These are phyloP conservation scores for Coelastrella sp. DNA, from an alignment of 139 green algal species.

Conservation along the genomic window DNA sequence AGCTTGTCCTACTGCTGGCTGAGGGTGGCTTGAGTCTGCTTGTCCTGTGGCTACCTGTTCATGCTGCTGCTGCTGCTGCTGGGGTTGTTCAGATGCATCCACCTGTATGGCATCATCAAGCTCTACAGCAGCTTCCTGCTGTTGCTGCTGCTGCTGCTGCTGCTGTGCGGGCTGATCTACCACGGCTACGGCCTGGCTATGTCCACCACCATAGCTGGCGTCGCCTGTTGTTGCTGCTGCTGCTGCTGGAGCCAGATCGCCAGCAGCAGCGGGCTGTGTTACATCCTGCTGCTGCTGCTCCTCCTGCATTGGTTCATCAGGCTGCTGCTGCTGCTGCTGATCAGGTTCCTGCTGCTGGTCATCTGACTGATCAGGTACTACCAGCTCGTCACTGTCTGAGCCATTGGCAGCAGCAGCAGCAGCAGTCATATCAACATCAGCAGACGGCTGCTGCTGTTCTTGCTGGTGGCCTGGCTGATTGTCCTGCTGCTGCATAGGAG, in stretches of 20 bases:
- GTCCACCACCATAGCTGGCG: neutral
- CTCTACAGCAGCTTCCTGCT: neutral
- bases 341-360: neutral
- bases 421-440: neutral
- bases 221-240: neutral
- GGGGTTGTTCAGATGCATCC: neutral
- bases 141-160: neutral
- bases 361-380: neutral
- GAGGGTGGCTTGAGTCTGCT: neutral
- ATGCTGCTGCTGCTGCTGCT: slow-evolving; percentile 30
- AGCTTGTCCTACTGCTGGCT: neutral
- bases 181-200: neutral
- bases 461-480: too few species aligned
- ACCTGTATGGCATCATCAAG: slow-evolving; percentile 27
- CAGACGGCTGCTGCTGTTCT: too few species aligned
- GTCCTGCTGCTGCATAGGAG: too few species aligned
- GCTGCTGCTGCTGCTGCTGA: slow-evolving; percentile 4
- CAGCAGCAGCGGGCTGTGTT: neutral
- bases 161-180: neutral
- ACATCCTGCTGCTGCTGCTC: neutral
- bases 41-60: neutral
- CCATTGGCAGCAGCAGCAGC: neutral
- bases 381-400: neutral
- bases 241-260: neutral
- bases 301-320: too few species aligned